Conservation (phyloP, 345 rosid species). For the Bruguiera sexangula region DNA sequence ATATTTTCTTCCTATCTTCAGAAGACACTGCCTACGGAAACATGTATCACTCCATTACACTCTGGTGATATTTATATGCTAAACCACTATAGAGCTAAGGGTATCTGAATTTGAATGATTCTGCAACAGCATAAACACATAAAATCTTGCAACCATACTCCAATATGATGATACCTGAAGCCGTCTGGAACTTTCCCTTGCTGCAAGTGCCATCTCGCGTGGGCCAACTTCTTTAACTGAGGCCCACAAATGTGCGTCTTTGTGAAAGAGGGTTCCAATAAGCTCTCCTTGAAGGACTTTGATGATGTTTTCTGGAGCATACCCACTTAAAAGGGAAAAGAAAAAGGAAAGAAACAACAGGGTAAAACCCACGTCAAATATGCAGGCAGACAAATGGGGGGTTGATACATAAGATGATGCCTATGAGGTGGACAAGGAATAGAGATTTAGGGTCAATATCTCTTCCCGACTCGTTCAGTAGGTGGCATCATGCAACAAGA, state of each 20-base stretch:
- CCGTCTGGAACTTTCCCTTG: conserved; percentile 84
- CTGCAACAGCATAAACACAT: conserved; percentile 10
- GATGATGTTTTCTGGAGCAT: conserved; percentile 61
- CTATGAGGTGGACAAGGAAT: not conserved
- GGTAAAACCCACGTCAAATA: not conserved
- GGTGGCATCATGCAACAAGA: not conserved
- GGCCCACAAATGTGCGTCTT: conserved; percentile 76
- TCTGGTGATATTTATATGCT: not conserved
- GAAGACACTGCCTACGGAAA: conserved; percentile 62
- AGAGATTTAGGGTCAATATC: not conserved
- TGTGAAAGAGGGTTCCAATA: conserved; percentile 90
- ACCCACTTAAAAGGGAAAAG: conserved; percentile 54
- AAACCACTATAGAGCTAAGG: not conserved
- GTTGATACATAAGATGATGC: not conserved
- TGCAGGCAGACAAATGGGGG: not conserved
- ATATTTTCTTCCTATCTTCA: conserved; percentile 63
- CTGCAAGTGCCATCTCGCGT: conserved; percentile 88
- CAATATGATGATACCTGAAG: conserved; percentile 62
- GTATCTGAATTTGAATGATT: not conserved
- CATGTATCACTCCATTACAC: conserved; percentile 12
- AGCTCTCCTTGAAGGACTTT: conserved; percentile 85
- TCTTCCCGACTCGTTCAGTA: not conserved
- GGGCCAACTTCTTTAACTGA: conserved; percentile 52
- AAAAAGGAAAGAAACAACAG: not conserved
- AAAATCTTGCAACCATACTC: not conserved